Base-by-base conservation (phyloP, 768 basidiomycete genomes). In the Heimioporus sp. region DNA sequence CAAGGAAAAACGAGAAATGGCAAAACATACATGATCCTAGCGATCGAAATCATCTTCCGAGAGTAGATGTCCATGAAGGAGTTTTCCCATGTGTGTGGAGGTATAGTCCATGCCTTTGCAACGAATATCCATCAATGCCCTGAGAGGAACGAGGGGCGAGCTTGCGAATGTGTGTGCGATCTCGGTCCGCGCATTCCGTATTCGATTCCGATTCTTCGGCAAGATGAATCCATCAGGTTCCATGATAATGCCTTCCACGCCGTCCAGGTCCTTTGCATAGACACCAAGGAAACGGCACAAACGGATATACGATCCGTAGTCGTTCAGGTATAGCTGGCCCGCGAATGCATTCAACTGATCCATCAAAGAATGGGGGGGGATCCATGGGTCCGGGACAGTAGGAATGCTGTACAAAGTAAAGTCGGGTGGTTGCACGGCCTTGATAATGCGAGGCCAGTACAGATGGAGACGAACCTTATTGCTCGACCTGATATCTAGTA, bases 1-100 rank as follows among this genome's bases (percentile, higher is more conserved):
- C 24, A 28, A 28, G 24, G 24, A 28, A 28, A 28, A 28, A 28
- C 6, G 7, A 28, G 24, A 28, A 28, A 28, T 1, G 24, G 24
- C 24, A 28, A 28, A 28, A 28, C 24, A 28, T 28, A 21, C 39
- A 6, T 40, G 8, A 21, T 40, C 11, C 21, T 10, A 38, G 19
- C 39, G 46, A 34, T 45, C 44, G 16, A 43, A 42, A 32, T 38
- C 46, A 6, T 8, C 11, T 30, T 39, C 28, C 0, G 38, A 51
- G 48, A 72, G 49, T 11, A 50, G 37, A 40, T 51, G 58, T n/a
- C 56, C 63, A 47, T 65, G 45, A 42, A 76, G 45, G 30, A 76
- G 62, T 51, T 71, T 71, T 11, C 76, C 75, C 52, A 75, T 57
- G 48, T 76, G 74, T 3, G 74, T 76, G 32, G 54, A 44, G 19